Conservation (phyloP, 2,329 filamentous ascomycete genomes). For the Lecanicillium sp. region DNA sequence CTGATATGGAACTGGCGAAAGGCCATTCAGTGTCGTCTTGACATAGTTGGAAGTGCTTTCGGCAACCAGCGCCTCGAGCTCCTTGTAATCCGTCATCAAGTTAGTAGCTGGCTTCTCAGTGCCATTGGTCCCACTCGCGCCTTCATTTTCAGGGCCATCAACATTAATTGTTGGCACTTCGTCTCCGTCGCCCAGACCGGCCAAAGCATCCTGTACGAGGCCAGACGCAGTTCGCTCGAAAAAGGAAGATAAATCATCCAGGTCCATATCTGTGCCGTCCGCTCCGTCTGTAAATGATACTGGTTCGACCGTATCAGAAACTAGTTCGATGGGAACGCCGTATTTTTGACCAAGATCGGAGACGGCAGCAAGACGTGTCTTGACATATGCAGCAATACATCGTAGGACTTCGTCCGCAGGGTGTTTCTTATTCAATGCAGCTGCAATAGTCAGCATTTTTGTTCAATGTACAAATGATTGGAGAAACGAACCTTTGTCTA, state of each 20-base stretch:
- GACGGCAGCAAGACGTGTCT: conserved; percentile 22
- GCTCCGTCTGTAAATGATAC: conserved; percentile 17
- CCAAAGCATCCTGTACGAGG: conserved; percentile 31
- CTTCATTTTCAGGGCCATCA: conserved; percentile 2
- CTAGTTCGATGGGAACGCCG: conserved; percentile 25
- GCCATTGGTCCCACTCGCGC: conserved; percentile 10
- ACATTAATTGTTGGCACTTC: conserved; percentile 4
- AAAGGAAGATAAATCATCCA: conserved; percentile 33
- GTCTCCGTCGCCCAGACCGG: conserved; percentile 24
- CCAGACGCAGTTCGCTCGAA: conserved; percentile 33
- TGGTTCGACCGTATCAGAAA: conserved; percentile 17
- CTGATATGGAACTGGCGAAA: conserved; percentile 34
- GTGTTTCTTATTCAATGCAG: conserved; percentile 28
- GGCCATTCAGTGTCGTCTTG: conserved; percentile 32
- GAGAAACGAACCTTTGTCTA: neutral
- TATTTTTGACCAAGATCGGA: conserved; percentile 25
- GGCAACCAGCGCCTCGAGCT: conserved; percentile 33
- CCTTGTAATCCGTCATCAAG: conserved; percentile 30
- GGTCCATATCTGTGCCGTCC: conserved; percentile 24
- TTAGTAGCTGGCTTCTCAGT: conserved; percentile 21
- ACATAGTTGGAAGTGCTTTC: conserved; percentile 37
- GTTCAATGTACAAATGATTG: too few species aligned
- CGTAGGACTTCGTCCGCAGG: conserved; percentile 30
- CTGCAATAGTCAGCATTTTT: conserved; percentile 1
- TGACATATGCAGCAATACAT: conserved; percentile 23